A percentile compares a stretch with the other conserved stretches of the same genome.
These are phyloP conservation scores for Malassezia vespertilionis DNA, from an alignment of 1,284 basidiomycete genomes.

Conservation along the genomic window DNA sequence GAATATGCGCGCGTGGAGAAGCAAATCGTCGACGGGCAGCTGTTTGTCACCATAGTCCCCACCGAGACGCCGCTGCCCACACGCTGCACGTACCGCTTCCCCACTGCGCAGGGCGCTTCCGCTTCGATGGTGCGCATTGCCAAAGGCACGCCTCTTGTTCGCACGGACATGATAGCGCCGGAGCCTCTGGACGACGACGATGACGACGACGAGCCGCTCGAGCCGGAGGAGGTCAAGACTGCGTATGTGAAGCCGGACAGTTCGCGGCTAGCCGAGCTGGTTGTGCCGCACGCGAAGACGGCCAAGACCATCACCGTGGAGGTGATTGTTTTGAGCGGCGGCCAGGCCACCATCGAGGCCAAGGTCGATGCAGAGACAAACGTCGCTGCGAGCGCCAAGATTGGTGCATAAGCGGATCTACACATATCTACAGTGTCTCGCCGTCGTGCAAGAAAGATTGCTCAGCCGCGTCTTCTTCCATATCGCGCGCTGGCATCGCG, in stretches of 20 bases:
- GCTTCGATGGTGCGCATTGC: conserved; percentile 67
- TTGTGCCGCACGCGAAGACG: conserved; percentile 18
- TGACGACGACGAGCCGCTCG: conserved; percentile 49
- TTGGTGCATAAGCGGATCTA: conserved; percentile 7
- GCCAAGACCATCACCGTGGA: conserved; percentile 15
- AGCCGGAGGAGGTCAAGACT: conserved; percentile 36
- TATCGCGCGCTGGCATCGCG: conserved; percentile 24
- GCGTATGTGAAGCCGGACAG: conserved; percentile 25
- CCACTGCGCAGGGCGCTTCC: conserved; percentile 21
- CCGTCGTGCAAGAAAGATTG: not conserved
- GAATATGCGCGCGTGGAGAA: conserved; percentile 37
- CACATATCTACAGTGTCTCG: too few relatives aligned
- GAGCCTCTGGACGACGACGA: conserved; percentile 47
- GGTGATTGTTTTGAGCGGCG: conserved; percentile 18
- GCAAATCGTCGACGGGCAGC: conserved; percentile 51
- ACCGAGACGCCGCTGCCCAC: conserved; percentile 58
- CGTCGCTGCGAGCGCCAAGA: conserved; percentile 4
- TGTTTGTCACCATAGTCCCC: conserved; percentile 48
- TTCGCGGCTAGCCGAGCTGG: conserved; percentile 21
- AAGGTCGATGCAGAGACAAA: conserved; percentile 5
- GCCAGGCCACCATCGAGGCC: conserved; percentile 21
- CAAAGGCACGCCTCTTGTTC: conserved; percentile 72
- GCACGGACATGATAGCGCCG: conserved; percentile 53
- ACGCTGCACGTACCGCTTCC: conserved; percentile 59
- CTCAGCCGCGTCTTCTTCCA: conserved; percentile 19